Percentiles rank a stretch among this genome's conserved stretches.
Conservation (phyloP, 2,329 filamentous ascomycete genomes). For the Aspergillus pseudonomiae region DNA sequence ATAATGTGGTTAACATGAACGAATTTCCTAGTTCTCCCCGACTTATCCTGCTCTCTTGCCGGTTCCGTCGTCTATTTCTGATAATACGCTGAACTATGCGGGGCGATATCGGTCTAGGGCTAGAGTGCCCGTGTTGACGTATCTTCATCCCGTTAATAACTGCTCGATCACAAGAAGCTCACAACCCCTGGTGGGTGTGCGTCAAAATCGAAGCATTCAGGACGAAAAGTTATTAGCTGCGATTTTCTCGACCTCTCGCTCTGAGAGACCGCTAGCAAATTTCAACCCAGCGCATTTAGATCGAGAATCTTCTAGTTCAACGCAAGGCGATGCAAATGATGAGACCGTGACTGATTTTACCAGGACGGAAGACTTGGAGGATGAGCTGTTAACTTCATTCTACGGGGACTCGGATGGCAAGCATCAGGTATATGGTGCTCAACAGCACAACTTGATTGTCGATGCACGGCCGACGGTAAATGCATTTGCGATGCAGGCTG, state of each 20-base stretch:
- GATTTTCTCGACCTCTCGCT: conserved; percentile 78
- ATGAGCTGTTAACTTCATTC: conserved; percentile 64
- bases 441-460: conserved; percentile 91
- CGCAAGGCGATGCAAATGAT: conserved; percentile 50
- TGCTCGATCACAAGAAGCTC: conserved; percentile 95
- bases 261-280: conserved; percentile 45
- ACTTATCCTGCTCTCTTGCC: conserved; percentile 87
- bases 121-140: conserved; percentile 86
- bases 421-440: conserved; percentile 80
- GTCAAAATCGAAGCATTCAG: conserved; percentile 87
- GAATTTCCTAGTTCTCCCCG: conserved; percentile 68
- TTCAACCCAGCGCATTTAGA: conserved; percentile 44
- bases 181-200: conserved; percentile 84
- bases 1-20: conserved; percentile 9
- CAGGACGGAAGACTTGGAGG: conserved; percentile 68
- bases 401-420: conserved; percentile 63
- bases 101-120: conserved; percentile 84
- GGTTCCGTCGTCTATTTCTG: conserved; percentile 89
- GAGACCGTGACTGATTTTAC: conserved; percentile 55
- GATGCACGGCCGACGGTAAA: conserved; percentile 94
- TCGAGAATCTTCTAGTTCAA: conserved; percentile 49
- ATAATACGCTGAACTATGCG: conserved; percentile 94
- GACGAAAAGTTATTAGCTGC: conserved; percentile 92
- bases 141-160: conserved; percentile 95
- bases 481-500: conserved; percentile 89